A percentile compares a stretch with the other conserved stretches of the same genome.
phyloP scores from a whole-genome alignment of 2,329 filamentous ascomycete species.

The Arthrobotrys iridis region DNA sequence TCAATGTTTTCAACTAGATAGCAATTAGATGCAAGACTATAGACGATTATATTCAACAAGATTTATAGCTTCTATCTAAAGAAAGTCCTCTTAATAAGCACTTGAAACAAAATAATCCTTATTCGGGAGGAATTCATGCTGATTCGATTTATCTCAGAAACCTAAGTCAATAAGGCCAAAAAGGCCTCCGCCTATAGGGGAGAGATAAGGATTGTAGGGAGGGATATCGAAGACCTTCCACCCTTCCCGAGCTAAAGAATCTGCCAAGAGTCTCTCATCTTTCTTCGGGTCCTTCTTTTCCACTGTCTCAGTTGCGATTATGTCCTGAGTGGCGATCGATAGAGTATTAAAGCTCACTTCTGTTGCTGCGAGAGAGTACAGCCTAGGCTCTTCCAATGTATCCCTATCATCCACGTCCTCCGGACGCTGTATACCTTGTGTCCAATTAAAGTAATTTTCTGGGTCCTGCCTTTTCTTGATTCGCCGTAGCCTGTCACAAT shows the following conservation, averaged over 20 bases:
- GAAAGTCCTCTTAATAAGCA: too few relatives aligned
- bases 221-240: not conserved
- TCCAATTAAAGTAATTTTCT: constrained; percentile 58
- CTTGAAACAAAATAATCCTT: too few relatives aligned
- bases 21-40: too few relatives aligned
- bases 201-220: not conserved
- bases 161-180: not conserved
- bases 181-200: not conserved
- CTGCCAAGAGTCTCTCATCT: not conserved
- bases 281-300: not conserved
- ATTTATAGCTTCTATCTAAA: too few relatives aligned
- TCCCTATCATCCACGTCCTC: not conserved
- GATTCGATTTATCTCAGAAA: too few relatives aligned
- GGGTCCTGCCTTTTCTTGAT: constrained; percentile 60
- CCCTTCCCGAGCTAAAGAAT: not conserved
- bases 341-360: too few relatives aligned
- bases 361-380: too few relatives aligned
- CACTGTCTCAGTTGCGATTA: too few relatives aligned
- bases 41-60: too few relatives aligned
- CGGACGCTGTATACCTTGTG: constrained; percentile 57
- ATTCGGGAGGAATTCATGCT: too few relatives aligned
- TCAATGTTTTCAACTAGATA: not conserved
- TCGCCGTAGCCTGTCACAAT: constrained; percentile 55
- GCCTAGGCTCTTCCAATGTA: too few relatives aligned
- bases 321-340: too few relatives aligned